Conservation (phyloP, 1,284 basidiomycete genomes). For the Ceratobasidium sp. region DNA sequence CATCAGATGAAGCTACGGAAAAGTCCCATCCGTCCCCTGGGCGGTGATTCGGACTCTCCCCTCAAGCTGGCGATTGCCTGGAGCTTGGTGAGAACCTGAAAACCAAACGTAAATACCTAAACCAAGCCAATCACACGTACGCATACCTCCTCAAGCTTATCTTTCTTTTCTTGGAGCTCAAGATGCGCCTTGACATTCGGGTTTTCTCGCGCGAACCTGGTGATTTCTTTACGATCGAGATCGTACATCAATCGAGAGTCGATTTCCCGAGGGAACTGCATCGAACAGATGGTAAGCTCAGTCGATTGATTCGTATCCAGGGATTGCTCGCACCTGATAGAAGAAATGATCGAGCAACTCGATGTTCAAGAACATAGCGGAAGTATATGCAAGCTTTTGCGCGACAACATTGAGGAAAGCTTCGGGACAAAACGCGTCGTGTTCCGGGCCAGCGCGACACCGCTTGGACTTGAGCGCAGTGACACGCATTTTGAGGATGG, state of each 20-base stretch:
- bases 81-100: constrained; percentile 85
- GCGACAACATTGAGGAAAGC: constrained; percentile 96
- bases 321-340: constrained; percentile 73
- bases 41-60: constrained; percentile 71
- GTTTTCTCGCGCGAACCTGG: constrained; percentile 93
- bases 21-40: constrained; percentile 72
- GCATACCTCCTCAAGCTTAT: constrained; percentile 92
- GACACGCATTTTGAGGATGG: constrained; percentile 83
- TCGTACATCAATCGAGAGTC: constrained; percentile 94
- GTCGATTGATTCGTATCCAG: not conserved
- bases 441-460: constrained; percentile 85
- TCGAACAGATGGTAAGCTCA: not conserved
- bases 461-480: constrained; percentile 85
- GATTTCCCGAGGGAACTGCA: constrained; percentile 93
- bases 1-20: constrained; percentile 69
- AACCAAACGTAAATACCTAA: constrained; percentile 29
- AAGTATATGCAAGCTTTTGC: constrained; percentile 95
- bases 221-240: constrained; percentile 83
- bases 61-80: constrained; percentile 84
- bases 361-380: constrained; percentile 98
- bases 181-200: constrained; percentile 84
- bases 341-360: constrained; percentile 98
- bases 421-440: constrained; percentile 91
- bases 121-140: not conserved
- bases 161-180: constrained; percentile 96